These are phyloP conservation scores for Xylaria acuta DNA, from an alignment of 495 filamentous ascomycete species.

Conservation along the genomic window DNA sequence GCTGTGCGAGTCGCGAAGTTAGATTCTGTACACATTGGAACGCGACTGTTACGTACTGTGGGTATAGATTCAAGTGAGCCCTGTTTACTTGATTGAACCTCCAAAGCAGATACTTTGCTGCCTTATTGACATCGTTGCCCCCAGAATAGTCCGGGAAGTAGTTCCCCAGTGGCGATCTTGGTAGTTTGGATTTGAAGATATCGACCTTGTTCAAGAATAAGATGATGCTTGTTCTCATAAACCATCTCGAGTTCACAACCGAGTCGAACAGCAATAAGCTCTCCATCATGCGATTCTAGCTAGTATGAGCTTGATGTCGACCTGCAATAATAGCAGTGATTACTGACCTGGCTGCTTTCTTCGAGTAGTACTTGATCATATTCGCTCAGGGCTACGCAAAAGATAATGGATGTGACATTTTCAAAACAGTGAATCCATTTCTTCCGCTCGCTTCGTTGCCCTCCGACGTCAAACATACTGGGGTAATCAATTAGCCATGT, in stretches of 20 bases:
- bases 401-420: conserved; percentile 99
- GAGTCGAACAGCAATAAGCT: conserved; percentile 97
- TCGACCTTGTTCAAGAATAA: conserved; percentile 99
- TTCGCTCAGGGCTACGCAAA: conserved; percentile 97
- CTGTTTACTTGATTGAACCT: conserved; percentile 98
- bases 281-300: conserved; percentile 98
- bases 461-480: conserved; percentile 99
- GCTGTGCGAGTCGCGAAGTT: conserved; percentile 63
- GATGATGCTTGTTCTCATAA: conserved; percentile 98
- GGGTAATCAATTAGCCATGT: conserved; percentile 31
- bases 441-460: conserved; percentile 95
- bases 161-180: conserved; percentile 83
- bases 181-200: conserved; percentile 93
- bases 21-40: conserved; percentile 9
- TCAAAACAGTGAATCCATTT: conserved; percentile 99
- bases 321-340: conserved; percentile 19
- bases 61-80: conserved; percentile 94
- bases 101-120: conserved; percentile 97
- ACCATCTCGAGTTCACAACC: conserved; percentile 98
- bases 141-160: conserved; percentile 99
- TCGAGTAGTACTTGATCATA: conserved; percentile 97
- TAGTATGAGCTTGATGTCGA: conserved; percentile 31
- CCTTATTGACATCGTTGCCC: conserved; percentile 95
- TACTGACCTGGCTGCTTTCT: conserved; percentile 89
- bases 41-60: conserved; percentile 73